These are phyloP conservation scores for Sorghum bicolor DNA, from an alignment of 176 grass and related monocot species.

Conservation along the genomic window DNA sequence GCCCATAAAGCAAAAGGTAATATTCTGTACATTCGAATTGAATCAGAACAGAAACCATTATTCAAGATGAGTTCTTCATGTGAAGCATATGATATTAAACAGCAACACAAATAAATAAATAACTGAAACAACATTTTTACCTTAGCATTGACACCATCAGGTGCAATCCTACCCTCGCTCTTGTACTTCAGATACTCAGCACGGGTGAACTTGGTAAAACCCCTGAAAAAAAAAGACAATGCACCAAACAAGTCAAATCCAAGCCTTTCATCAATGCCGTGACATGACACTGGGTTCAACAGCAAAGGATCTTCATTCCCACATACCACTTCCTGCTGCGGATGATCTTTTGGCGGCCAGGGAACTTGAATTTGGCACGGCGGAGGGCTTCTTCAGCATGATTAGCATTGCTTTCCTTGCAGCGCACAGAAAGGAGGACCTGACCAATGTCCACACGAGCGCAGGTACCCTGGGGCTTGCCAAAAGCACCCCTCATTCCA, in stretches of 20 bases:
- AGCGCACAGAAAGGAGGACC: conserved; percentile 43
- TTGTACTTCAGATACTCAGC: conserved; percentile 36
- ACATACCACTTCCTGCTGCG: conserved; percentile 40
- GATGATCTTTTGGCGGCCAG: conserved; percentile 39
- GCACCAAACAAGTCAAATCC: background rate
- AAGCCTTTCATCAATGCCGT: background rate
- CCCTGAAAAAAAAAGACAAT: conserved; percentile 17
- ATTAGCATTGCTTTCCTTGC: conserved; percentile 41
- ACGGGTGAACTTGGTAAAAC: conserved; percentile 29
- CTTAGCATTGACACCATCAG: conserved; percentile 38
- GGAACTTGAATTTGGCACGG: conserved; percentile 53
- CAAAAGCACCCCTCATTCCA: conserved; percentile 50
- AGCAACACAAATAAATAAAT: background rate
- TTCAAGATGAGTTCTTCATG: background rate
- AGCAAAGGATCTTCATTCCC: background rate
- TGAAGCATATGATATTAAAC: background rate
- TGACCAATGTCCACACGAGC: conserved; percentile 46
- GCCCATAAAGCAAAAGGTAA: background rate
- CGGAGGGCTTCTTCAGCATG: conserved; percentile 41
- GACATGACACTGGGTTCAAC: background rate
- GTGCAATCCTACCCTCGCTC: conserved; percentile 28
- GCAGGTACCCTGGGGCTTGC: conserved; percentile 50
- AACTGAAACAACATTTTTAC: background rate
- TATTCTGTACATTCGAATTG: background rate
- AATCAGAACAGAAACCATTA: background rate